Evolutionary conservation across 371 early-diverging fungal species (phyloP).

Genomic region (Rhizomucor pusillus): DNA sequence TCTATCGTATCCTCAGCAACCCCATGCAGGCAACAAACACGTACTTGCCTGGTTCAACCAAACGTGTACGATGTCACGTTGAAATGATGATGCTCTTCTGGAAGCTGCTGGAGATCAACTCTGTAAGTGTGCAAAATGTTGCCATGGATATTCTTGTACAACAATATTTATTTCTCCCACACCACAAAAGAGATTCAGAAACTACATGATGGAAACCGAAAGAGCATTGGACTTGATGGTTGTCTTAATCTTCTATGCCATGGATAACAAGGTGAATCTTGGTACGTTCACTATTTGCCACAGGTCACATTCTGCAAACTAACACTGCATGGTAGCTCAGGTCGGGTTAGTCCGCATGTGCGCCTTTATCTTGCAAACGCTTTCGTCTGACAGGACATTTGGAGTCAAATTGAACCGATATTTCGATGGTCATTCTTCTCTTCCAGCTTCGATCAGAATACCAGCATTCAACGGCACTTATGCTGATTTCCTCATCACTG

Average conservation of each 20-base stretch:
- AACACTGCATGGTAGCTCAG: constrained; percentile 62
- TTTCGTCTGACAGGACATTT: constrained; percentile 79
- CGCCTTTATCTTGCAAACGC: constrained; percentile 77
- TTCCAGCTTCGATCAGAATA: constrained; percentile 65
- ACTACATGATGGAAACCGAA: constrained; percentile 70
- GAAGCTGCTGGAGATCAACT: constrained; percentile 76
- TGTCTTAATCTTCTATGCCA: constrained; percentile 60
- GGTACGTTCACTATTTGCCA: constrained; percentile 45
- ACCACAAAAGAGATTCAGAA: constrained; percentile 55
- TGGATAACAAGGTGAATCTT: constrained; percentile 61
- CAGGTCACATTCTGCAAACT: not conserved
- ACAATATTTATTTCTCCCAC: not conserved
- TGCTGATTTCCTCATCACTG: constrained; percentile 80
- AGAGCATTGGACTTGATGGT: constrained; percentile 63
- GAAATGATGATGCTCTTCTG: constrained; percentile 86
- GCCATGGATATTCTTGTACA: not conserved
- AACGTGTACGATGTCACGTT: constrained; percentile 62
- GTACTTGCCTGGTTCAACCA: constrained; percentile 78
- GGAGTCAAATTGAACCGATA: constrained; percentile 73
- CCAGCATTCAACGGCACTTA: constrained; percentile 76
- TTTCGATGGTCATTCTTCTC: constrained; percentile 66
- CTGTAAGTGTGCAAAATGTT: constrained; percentile 35
- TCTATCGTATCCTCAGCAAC: constrained; percentile 74
- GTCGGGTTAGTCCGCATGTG: constrained; percentile 78
- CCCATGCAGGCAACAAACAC: constrained; percentile 79